Percentiles rank a stretch among this genome's conserved stretches.
phyloP scores from a whole-genome alignment of 2,329 filamentous ascomycete species.

The Myriosclerotinia duriaeana region DNA sequence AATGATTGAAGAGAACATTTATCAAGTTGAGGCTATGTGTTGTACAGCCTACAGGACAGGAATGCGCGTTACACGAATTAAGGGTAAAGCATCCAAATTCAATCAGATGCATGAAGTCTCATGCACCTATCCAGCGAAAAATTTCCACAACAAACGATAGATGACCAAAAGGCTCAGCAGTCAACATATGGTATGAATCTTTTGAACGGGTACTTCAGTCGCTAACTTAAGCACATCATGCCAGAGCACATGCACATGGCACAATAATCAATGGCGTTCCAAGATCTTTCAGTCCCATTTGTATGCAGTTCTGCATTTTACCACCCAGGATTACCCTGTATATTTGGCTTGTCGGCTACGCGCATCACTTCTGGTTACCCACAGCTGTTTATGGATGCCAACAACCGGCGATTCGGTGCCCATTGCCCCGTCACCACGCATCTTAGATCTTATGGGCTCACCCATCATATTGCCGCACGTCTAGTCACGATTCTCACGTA shows the following conservation, averaged over 20 bases:
- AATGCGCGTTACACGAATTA: background rate
- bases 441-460: no score
- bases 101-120: constrained; percentile 10
- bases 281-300: background rate
- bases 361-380: background rate
- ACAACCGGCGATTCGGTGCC: no score
- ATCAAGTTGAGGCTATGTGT: background rate
- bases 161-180: background rate
- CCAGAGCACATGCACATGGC: no score
- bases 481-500: no score
- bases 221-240: background rate
- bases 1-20: background rate
- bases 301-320: background rate
- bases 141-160: background rate
- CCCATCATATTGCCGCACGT: no score
- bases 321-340: background rate
- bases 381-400: no score
- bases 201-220: background rate
- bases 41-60: background rate
- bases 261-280: no score
- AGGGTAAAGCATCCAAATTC: background rate
- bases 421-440: no score
- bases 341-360: background rate
- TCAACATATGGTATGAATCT: background rate
- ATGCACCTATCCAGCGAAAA: background rate